phyloP scores from a whole-genome alignment of 2,329 filamentous ascomycete species.

The Zymoseptoria pseudotritici region DNA sequence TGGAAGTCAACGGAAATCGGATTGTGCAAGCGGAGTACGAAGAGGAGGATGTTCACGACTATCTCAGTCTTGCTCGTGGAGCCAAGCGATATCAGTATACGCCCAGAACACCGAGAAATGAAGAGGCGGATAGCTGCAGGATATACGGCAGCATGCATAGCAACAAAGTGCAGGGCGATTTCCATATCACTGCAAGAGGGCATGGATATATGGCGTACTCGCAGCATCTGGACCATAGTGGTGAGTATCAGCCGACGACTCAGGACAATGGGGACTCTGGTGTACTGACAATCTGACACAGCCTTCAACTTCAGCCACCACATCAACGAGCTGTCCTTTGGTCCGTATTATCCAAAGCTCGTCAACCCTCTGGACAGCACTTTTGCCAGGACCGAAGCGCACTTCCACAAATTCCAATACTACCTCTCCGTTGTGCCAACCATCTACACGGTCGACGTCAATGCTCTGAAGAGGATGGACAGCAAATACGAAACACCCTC shows the following conservation, averaged over 20 bases:
- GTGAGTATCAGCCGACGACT: slow-evolving; percentile 45
- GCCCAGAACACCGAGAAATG: slow-evolving; percentile 50
- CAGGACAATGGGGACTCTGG: neutral
- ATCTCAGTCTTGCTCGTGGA: slow-evolving; percentile 64
- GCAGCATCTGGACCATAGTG: slow-evolving; percentile 69
- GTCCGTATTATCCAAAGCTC: slow-evolving; percentile 89
- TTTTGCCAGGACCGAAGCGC: slow-evolving; percentile 60
- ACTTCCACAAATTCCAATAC: slow-evolving; percentile 98
- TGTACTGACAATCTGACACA: slow-evolving; percentile 28
- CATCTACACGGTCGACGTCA: slow-evolving; percentile 59
- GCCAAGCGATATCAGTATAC: slow-evolving; percentile 64
- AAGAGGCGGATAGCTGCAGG: slow-evolving; percentile 64
- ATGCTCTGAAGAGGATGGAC: slow-evolving; percentile 33
- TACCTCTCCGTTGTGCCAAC: slow-evolving; percentile 93
- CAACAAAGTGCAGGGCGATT: slow-evolving; percentile 97
- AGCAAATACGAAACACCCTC: slow-evolving; percentile 35
- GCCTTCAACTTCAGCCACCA: slow-evolving; percentile 98
- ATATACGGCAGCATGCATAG: slow-evolving; percentile 84
- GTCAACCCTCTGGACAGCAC: slow-evolving; percentile 92
- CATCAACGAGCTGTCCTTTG: slow-evolving; percentile 92
- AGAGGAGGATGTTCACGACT: slow-evolving; percentile 87
- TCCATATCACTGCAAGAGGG: slow-evolving; percentile 90
- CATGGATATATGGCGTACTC: slow-evolving; percentile 86
- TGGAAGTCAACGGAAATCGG: slow-evolving; percentile 50
- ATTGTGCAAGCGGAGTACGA: slow-evolving; percentile 52